Base-by-base conservation (phyloP, 371 early-diverging fungal genomes). In the Parasitella parasitica region DNA sequence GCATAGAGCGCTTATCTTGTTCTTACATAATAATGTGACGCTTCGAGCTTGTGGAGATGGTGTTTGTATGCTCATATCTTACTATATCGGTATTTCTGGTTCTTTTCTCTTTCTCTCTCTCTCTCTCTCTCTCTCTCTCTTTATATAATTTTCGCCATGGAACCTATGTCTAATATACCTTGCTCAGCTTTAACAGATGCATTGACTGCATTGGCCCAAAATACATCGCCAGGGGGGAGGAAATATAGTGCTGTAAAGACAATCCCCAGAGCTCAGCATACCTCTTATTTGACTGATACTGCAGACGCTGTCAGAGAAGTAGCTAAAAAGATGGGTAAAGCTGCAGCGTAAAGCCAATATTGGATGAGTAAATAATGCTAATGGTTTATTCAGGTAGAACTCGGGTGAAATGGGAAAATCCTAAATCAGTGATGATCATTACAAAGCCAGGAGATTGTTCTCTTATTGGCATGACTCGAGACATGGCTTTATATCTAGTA, bases 371-470 rank as follows among this genome's bases (percentile, higher is more conserved):
- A 1, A 39, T 39, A 8, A 18, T 18, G 39, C 18, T 15, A 6
- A 16, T 39, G 3, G 3, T 13, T 24, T 20, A 26, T 30, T 9
- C n/a, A 80, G 81, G 81, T 12, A 70, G 63, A 56, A 72, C 82
- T 7, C 64, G 75, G 15, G 69, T 82, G 16, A 76, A 84, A 58
- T 89, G 90, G 89, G 92, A 90, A 32, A 78, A 76, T 24, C 88
- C 90, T 2, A 83, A 82, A 54, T 85, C 87, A 4, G 86, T 91
- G 18, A 88, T 97, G 88, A 86, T 97, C 28, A 94, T 97, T 32
- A 94, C 95, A 15, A 97, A 97, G 69, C 88, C 93, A 16, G 89
- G 90, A 41, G 97, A 97, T 75, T 71, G 78, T n/a, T 82, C 85
- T 5, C 78, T 97, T 8, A 81, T 95, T 15, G 76, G 73, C 30